A percentile compares a stretch with the other conserved stretches of the same genome.
Evolutionary conservation across 257 asterid species (phyloP).

Genomic region (Thymus quinquecostatus): DNA sequence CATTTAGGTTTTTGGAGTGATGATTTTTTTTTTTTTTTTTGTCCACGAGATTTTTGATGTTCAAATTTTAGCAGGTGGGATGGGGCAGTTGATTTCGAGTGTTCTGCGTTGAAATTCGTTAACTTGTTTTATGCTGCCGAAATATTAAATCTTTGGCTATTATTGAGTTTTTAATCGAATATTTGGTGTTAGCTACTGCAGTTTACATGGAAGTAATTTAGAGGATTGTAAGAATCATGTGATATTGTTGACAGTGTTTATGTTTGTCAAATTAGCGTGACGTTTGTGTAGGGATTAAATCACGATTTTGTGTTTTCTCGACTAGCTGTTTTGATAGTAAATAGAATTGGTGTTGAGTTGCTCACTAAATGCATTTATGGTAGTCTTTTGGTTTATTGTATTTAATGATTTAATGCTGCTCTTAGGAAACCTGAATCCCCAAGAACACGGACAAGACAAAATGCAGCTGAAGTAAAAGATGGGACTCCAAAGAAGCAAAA

Average conservation of each 20-base stretch:
- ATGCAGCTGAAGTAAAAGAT: conserved; percentile 66
- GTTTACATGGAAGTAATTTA: no score
- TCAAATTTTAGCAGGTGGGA: not conserved
- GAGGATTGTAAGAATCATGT: not conserved
- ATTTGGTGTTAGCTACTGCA: conserved; percentile 7
- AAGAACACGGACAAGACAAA: conserved; percentile 67
- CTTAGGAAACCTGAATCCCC: conserved; percentile 95
- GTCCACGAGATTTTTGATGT: conserved; percentile 1
- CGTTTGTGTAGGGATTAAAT: no score
- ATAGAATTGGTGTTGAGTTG: no score
- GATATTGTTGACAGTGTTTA: no score
- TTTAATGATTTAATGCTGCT: conserved; percentile 35
- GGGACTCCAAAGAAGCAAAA: conserved; percentile 95
- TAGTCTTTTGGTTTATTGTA: conserved; percentile 18
- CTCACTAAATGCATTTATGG: conserved; percentile 11
- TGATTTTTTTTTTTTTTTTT: not conserved
- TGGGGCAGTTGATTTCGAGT: not conserved
- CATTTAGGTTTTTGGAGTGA: conserved; percentile 16
- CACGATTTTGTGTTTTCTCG: no score
- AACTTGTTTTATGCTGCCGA: not conserved
- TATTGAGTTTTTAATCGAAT: not conserved
- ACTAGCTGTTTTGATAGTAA: not conserved
- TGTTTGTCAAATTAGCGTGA: not conserved
- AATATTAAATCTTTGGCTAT: conserved; percentile 1
- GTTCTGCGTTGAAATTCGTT: not conserved